Base-by-base conservation (phyloP, 2,329 filamentous ascomycete species). In the Rhinocladiella similis region DNA sequence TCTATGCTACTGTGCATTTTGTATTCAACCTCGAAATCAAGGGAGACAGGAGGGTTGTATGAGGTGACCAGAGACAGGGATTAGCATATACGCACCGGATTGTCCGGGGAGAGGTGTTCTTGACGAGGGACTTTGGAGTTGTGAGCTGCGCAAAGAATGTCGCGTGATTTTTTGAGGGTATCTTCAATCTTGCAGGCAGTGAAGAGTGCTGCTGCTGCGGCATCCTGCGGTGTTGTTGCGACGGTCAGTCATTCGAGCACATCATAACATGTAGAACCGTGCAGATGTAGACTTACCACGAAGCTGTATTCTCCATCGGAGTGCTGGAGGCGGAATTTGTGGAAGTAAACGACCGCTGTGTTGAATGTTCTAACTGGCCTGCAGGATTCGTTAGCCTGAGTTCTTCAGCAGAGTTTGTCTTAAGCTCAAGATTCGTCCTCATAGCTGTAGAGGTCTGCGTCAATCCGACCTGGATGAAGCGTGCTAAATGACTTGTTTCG, bases 181-280 rank as follows among this genome's bases (percentile, higher is more conserved):
- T 99, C 94, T 73, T 99, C 94, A 45, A 95, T 91, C 76, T 99
- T 99, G 79, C 93, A 97, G 2, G 92, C 92, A 2, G 92, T 89
- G 68, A 97, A 93, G 7, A 99, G 78, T 20, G 91, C 88, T 1
- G 94, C 91, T 5, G 94, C 84, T 0, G 93, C 91, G 1, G 91
- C 92, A 70, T 97, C 93, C 72, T 90, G 74, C 12, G 16, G 33
- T 41, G 14, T 16, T 16, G 38, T 16, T 18, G 27, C 2, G 1
- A 51, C 16, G n/a, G 36, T 27, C 19, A 50, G 47, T 16, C 12
- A 12, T 14, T n/a, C 33, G 39, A 35, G 9, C 12, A 3, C 22
- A 20, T 2, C 29, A 35, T 16, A 51, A 36, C 19, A n/a, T 38
- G 33, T 50, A 6, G 35, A 13, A 16, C 35, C 2, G 10, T 38